Evolutionary conservation across 2,329 filamentous ascomycete species (phyloP).

Genomic region (Cadophora malorum): DNA sequence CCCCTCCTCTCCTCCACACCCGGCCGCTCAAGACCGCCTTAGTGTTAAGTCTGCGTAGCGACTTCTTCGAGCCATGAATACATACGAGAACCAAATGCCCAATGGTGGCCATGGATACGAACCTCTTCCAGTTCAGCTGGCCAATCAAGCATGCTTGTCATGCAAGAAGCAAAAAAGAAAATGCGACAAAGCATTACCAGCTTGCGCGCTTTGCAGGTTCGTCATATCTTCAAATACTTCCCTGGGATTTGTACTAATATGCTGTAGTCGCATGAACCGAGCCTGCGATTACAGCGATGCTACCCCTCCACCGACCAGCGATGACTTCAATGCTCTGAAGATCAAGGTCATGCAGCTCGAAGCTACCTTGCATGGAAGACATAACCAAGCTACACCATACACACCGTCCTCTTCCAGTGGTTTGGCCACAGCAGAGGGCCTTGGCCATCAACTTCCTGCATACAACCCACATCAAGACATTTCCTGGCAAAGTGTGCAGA

Average conservation of each 20-base stretch:
- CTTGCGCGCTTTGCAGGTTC: conserved; percentile 53
- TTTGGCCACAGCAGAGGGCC: conserved; percentile 28
- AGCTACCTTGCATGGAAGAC: conserved; percentile 44
- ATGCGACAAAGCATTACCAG: conserved; percentile 57
- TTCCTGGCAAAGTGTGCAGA: conserved; percentile 41
- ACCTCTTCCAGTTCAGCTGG: conserved; percentile 26
- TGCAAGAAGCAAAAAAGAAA: conserved; percentile 58
- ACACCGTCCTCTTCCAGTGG: conserved; percentile 36
- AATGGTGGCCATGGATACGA: conserved; percentile 14
- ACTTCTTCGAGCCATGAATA: neutral
- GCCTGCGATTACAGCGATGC: conserved; percentile 51
- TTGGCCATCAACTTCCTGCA: conserved; percentile 30
- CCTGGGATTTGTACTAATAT: neutral
- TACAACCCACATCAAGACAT: conserved; percentile 38
- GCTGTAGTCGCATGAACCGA: conserved; percentile 47
- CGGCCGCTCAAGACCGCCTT: conserved; percentile 18
- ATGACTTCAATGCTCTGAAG: conserved; percentile 50
- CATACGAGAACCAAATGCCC: conserved; percentile 7
- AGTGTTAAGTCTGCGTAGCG: neutral
- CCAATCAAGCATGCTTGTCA: conserved; percentile 51
- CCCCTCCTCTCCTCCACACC: neutral
- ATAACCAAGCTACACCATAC: conserved; percentile 36
- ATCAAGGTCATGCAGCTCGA: conserved; percentile 50
- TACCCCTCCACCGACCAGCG: conserved; percentile 47
- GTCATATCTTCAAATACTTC: neutral